Evolutionary conservation across 2,329 filamentous ascomycete species (phyloP), one percentile per base, ranked within the genome.

Genomic region (Hymenoscyphus albidus): DNA sequence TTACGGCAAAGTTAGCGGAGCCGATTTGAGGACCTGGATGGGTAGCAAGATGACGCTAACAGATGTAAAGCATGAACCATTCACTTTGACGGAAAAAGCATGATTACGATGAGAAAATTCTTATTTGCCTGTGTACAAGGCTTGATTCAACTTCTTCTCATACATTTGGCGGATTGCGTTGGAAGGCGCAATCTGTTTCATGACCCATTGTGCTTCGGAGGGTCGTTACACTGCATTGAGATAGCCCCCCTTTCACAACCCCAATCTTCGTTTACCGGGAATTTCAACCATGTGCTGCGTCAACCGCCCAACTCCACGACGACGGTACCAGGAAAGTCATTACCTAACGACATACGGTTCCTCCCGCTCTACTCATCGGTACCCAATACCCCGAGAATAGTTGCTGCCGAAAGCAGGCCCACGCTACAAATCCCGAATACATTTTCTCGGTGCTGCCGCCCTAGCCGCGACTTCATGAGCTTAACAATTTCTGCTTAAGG

Each of bases 371-470:
- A 27, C 22, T 27, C 48, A 5, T 54, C 48, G 18, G 48, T 54
- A 13, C 58, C 51, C 14, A 51, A 48, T 16, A 42, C 14, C 16
- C 38, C 35, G 51, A 18, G 38, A 42, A 56, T 7, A 14, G 48
- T 35, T 32, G 39, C 48, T 35, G 48, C 51, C 10, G 32, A 31
- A 18, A 62, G 55, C 22, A 62, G 31, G 39, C 57, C 18, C 27
- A 14, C 55, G n/a, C 61, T 62, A 39, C 61, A 62, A 10, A 18
- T 14, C 27, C 32, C 57, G 32, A 60, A 60, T 10, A 59, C 59
- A 27, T 62, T 31, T 44, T 65, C 63, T 18, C 63, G 55, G 42
- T 62, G 55, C n/a, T 59, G 51, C 32, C 35, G 32, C 14, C 62
- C 62, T 64, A 57, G 39, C 35, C 9, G 12, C 12, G 9, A 42